Percentiles rank a stretch among this genome's conserved stretches.
These are phyloP conservation scores for Penicillium sp. DNA, from an alignment of 2,329 filamentous ascomycete species.

Conservation along the genomic window DNA sequence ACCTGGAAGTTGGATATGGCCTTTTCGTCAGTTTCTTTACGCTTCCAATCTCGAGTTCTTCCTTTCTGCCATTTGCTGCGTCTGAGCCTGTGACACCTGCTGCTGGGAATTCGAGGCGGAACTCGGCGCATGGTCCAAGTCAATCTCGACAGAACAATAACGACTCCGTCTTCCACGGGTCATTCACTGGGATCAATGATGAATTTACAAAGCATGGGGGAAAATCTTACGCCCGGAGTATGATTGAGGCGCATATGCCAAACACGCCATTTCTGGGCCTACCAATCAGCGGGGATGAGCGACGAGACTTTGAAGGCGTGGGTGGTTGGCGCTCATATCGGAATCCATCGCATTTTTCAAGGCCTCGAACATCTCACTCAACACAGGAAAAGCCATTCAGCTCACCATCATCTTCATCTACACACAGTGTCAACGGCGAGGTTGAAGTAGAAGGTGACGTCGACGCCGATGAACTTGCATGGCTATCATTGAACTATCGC, in stretches of 20 bases:
- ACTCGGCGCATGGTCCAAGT: conserved; percentile 27
- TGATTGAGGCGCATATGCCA: conserved; percentile 28
- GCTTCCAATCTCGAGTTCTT: conserved; percentile 33
- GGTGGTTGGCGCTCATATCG: conserved; percentile 44
- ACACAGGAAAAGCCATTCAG: conserved; percentile 25
- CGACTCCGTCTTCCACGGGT: conserved; percentile 16
- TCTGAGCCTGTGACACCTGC: conserved; percentile 35
- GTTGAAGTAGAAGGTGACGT: conserved; percentile 15
- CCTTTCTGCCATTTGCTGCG: conserved; percentile 35
- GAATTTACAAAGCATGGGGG: conserved; percentile 14
- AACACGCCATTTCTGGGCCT: conserved; percentile 28
- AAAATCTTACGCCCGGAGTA: conserved; percentile 25
- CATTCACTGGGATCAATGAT: conserved; percentile 7
- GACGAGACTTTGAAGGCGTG: conserved; percentile 50
- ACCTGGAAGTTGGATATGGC: conserved; percentile 64
- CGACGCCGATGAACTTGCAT: conserved; percentile 41
- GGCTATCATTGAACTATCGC: conserved; percentile 45
- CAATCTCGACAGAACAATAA: conserved; percentile 20
- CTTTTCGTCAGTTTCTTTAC: conserved; percentile 61
- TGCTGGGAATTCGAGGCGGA: conserved; percentile 28
- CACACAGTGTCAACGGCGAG: conserved; percentile 29
- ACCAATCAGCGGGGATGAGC: conserved; percentile 37
- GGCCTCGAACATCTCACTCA: conserved; percentile 23
- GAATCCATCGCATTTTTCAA: conserved; percentile 10
- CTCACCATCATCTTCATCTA: conserved; percentile 32